These are phyloP conservation scores for Solanum hybrid DNA, from an alignment of 305 asterid genomes.

Conservation along the genomic window DNA sequence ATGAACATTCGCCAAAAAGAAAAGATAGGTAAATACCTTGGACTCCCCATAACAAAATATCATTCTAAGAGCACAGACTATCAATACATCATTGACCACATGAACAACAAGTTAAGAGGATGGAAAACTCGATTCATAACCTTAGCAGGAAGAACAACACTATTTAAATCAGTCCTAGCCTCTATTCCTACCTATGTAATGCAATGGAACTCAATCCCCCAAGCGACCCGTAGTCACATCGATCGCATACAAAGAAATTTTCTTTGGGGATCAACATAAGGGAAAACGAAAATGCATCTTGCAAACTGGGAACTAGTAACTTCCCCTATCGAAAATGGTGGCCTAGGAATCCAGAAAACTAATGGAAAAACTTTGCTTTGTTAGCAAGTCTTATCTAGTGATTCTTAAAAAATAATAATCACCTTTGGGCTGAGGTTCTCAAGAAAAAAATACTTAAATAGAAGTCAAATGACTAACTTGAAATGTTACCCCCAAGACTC, in stretches of 20 bases:
- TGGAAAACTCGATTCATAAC: neutral
- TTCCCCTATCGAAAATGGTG: neutral
- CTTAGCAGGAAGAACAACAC: neutral
- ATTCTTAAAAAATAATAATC: neutral
- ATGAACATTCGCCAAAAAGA: neutral
- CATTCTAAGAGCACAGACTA: neutral
- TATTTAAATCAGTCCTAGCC: neutral
- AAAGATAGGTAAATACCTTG: neutral
- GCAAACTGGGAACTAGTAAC: neutral
- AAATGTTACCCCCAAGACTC: neutral
- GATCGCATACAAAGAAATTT: neutral
- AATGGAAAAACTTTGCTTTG: neutral
- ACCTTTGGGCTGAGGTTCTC: neutral
- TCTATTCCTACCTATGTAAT: neutral
- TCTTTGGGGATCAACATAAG: neutral
- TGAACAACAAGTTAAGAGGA: neutral
- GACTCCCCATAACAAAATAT: neutral
- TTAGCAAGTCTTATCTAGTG: neutral
- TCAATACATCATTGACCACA: neutral
- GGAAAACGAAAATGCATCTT: neutral
- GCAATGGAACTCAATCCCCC: neutral
- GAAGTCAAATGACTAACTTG: neutral
- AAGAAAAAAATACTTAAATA: neutral
- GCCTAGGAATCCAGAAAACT: neutral
- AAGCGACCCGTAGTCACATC: neutral